Conservation (phyloP, 139 green algal species). For the Penium margaritaceum region DNA sequence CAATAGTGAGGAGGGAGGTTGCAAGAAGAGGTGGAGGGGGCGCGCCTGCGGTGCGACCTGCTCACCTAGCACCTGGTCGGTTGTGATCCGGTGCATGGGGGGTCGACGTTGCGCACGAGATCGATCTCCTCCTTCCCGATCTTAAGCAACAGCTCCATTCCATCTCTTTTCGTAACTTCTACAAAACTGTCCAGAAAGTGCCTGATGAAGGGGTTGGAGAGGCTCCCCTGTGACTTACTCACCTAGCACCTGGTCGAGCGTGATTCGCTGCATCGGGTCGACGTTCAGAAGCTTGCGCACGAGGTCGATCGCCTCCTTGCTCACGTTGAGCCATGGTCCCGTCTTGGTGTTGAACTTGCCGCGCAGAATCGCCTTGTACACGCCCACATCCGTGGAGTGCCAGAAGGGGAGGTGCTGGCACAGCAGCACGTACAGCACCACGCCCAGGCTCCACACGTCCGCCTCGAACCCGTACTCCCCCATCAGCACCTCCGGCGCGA, state of each 20-base stretch:
- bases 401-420: not conserved
- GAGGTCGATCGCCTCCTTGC: not conserved
- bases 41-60: no score
- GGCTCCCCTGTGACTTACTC: no score
- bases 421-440: not conserved
- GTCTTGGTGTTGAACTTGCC: not conserved
- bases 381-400: not conserved
- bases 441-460: slow-evolving; percentile 8
- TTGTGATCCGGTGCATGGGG: not conserved
- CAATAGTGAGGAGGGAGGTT: no score
- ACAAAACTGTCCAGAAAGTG: no score
- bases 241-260: slow-evolving; percentile 3
- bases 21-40: no score
- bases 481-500: not conserved
- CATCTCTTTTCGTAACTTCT: no score
- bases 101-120: not conserved
- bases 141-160: not conserved
- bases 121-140: not conserved
- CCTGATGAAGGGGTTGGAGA: no score
- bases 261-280: not conserved
- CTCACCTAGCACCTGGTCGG: slow-evolving; percentile 1
- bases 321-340: slow-evolving; percentile 5
- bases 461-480: not conserved
- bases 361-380: not conserved
- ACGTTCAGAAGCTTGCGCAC: not conserved